Evolutionary conservation across 2,329 filamentous ascomycete genomes (phyloP), one percentile per base, ranked within the genome.

Genomic region (Laburnicola sp.): DNA sequence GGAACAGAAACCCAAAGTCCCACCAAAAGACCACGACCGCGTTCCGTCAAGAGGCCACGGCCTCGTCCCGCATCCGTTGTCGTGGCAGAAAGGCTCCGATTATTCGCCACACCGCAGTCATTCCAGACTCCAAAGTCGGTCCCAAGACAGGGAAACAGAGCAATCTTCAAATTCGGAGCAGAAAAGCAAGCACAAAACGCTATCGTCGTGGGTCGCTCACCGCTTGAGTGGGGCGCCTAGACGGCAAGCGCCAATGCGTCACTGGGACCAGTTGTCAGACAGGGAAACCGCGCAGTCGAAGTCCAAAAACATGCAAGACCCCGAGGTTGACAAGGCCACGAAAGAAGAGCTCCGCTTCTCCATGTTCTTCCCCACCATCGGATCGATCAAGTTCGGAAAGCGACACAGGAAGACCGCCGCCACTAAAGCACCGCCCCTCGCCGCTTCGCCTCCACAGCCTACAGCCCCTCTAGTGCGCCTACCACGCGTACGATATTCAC

Each of bases 401-500:
- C 51, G 44, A 37, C 32, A 35, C 41, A 45, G 28, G 35, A 41
- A 49, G 23, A 51, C 22, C 4, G 9, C 35, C 11, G 6, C 36
- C 21, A 7, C 27, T 8, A 45, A 49, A 32, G 27, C 48, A 10
- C 8, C 43, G 7, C 50, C 43, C 3, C 25, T 31, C 22, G n/a
- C 45, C 7, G 26, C 51, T 9, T 55, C 56, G 16, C 45, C 50
- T 8, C 42, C 40, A 9, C 47, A 57, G 40, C 36, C 53, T 3
- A 42, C 53, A 4, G 57, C 42, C 4, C 59, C 58, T 8, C 37
- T 66, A 2, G 38, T 68, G 6, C 62, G 59, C 4, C 56, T 68
- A 9, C 65, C 66, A 2, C 56, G 60, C 6, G 60, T 68, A 4
- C 54, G 58, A n/a, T 54, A 60, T 3, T 47, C 57, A 2, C 51